Evolutionary conservation across 805 yeast genomes (phyloP).

Genomic region (Yamadazyma paraphyllophila): DNA sequence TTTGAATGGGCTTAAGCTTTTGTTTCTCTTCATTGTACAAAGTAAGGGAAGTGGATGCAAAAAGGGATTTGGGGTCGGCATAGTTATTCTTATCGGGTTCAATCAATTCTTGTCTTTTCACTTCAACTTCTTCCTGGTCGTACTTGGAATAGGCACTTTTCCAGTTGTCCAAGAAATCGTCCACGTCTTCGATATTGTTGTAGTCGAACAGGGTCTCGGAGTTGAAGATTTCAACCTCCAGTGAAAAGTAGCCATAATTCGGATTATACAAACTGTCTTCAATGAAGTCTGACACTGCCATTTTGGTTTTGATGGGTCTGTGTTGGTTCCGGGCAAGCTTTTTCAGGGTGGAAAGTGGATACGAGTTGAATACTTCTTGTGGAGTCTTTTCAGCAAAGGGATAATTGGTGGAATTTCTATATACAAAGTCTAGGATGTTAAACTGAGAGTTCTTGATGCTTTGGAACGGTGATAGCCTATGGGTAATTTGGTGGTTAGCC

Average conservation of each 20-base stretch:
- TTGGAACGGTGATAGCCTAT: slow-evolving; percentile 13
- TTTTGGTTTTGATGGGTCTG: slow-evolving; percentile 62
- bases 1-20: slow-evolving; percentile 20
- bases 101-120: slow-evolving; percentile 13
- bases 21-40: slow-evolving; percentile 20
- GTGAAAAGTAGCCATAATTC: slow-evolving; percentile 75
- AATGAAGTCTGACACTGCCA: slow-evolving; percentile 77
- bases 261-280: slow-evolving; percentile 85
- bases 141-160: slow-evolving; percentile 56
- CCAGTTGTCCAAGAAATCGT: slow-evolving; percentile 72
- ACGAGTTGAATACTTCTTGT: slow-evolving; percentile 37
- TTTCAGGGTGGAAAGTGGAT: slow-evolving; percentile 33
- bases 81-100: slow-evolving; percentile 12
- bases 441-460: slow-evolving; percentile 11
- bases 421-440: slow-evolving; percentile 35
- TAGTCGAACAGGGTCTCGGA: slow-evolving; percentile 65
- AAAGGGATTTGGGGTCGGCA: slow-evolving; percentile 22
- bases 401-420: slow-evolving; percentile 40
- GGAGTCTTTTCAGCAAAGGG: slow-evolving; percentile 39
- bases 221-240: slow-evolving; percentile 75
- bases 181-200: slow-evolving; percentile 54
- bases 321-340: slow-evolving; percentile 29
- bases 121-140: slow-evolving; percentile 24
- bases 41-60: slow-evolving; percentile 24
- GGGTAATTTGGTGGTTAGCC: slow-evolving; percentile 12